Evolutionary conservation across 495 filamentous ascomycete genomes (phyloP), one percentile per base, ranked within the genome.

Genomic region (Massariosphaeria phaeospora): DNA sequence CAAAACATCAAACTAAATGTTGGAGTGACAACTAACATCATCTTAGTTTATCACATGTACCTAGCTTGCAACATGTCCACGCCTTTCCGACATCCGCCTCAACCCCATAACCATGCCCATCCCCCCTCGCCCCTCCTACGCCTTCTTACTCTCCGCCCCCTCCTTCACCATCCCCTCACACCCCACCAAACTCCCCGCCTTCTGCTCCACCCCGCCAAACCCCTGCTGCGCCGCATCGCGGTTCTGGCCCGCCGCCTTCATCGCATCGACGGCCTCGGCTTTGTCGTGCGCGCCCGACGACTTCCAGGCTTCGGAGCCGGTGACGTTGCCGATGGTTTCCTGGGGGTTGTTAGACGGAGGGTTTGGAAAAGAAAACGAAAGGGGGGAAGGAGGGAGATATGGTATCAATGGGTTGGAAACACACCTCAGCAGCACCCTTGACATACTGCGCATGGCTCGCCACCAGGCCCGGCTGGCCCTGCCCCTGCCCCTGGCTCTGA

Each of bases 121-220:
- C 17, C 15, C 27, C 17, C 45, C 23, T 45, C 23, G 15, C 29
- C 38, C 38, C 21, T 15, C 5, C 41, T 43, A 45, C 46, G 39
- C 2, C 47, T 53, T 42, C 67, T 63, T 66, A 39, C 61, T 68
- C 53, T 62, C 57, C n/a, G 42, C 61, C 0, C 68, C 69, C 56
- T 72, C 69, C 43, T 60, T 63, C 58, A 63, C 49, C 69, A 70
- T 72, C 0, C 69, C 69, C 56, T 72, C 69, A 34, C 70, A 71
- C 25, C 70, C 67, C 20, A 64, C 48, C 9, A 57, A 42, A 48
- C 62, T 67, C 26, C 69, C 70, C 4, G 62, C 62, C 42, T 67
- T 55, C 62, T 71, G 64, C 57, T 72, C 70, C 17, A 61, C 59
- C 30, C 66, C 68, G 20, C 70, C 69, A 33, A 45, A 65, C 11